Evolutionary conservation across 2,329 filamentous ascomycete genomes (phyloP).

Genomic region (Sclerotinia subarctica): DNA sequence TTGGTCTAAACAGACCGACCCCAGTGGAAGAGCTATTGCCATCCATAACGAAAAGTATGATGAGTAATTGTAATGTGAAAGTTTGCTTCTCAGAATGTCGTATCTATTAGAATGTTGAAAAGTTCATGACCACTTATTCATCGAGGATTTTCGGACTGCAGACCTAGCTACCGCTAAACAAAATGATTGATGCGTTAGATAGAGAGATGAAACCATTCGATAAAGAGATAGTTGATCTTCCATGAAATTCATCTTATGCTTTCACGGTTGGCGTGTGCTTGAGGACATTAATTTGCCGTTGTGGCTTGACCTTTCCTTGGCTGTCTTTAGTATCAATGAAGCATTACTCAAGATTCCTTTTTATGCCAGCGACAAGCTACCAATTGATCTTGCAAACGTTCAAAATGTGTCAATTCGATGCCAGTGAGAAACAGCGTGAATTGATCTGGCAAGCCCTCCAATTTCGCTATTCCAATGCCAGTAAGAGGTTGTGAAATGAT

Average conservation of each 20-base stretch:
- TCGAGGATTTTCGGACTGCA: neutral
- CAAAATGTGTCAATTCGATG: neutral
- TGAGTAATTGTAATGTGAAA: slow-evolving; percentile 29
- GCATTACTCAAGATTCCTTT: neutral
- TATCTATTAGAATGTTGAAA: slow-evolving; percentile 5
- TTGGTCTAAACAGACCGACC: slow-evolving; percentile 95
- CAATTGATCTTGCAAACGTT: neutral
- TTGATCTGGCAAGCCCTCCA: neutral
- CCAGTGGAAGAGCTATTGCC: slow-evolving; percentile 79
- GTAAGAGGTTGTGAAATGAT: neutral
- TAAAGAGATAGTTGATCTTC: slow-evolving; percentile 12
- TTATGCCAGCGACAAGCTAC: neutral
- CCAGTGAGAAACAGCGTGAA: neutral
- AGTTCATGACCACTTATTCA: neutral
- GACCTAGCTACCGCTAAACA: neutral
- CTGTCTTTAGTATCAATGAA: neutral
- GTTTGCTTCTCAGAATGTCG: slow-evolving; percentile 1
- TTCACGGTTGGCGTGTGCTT: neutral
- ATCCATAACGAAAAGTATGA: slow-evolving; percentile 75
- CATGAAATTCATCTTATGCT: slow-evolving; percentile 9
- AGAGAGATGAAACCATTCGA: slow-evolving; percentile 20
- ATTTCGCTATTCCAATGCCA: neutral
- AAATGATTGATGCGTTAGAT: slow-evolving; percentile 20
- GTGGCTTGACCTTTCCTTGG: neutral
- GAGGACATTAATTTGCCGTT: neutral